Conservation (phyloP, 306 rosid genomes). For the Lablab purpureus region DNA sequence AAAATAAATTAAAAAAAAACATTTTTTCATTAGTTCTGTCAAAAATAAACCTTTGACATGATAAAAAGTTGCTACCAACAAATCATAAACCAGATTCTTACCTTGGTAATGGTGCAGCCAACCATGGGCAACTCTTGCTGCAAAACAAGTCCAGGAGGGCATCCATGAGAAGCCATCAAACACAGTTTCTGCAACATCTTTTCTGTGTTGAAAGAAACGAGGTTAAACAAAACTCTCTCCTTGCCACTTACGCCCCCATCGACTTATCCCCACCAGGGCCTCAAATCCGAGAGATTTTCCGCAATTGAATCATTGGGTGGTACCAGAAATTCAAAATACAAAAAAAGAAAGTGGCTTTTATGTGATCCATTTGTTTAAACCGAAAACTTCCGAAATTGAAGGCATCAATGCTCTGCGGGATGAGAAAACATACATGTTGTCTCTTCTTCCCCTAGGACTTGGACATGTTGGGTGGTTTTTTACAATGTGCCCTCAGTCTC, state of each 20-base stretch:
- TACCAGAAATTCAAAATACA: neutral
- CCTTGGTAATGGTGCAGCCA: conserved; percentile 57
- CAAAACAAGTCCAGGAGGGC: conserved; percentile 63
- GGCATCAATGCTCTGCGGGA: neutral
- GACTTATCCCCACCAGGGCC: conserved; percentile 57
- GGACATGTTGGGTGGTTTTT: conserved; percentile 20
- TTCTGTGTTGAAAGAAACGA: conserved; percentile 34
- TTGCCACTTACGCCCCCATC: conserved; percentile 47
- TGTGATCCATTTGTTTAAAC: conserved; percentile 46
- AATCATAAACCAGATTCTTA: conserved; percentile 37
- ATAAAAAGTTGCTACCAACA: neutral
- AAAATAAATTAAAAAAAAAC: neutral
- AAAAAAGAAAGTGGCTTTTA: conserved; percentile 16
- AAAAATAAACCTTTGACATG: neutral
- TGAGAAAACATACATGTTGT: conserved; percentile 57
- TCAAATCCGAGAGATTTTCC: conserved; percentile 42
- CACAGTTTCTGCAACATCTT: conserved; percentile 55
- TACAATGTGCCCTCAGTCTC: neutral
- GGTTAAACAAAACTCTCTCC: conserved; percentile 45
- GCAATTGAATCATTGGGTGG: conserved; percentile 47
- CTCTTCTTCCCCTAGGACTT: conserved; percentile 35
- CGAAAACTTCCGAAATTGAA: conserved; percentile 39
- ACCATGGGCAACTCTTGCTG: conserved; percentile 57
- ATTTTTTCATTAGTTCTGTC: too few relatives aligned
- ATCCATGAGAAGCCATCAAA: conserved; percentile 77